These are phyloP conservation scores for Talaromyces liani DNA, from an alignment of 495 filamentous ascomycete genomes.

Conservation along the genomic window DNA sequence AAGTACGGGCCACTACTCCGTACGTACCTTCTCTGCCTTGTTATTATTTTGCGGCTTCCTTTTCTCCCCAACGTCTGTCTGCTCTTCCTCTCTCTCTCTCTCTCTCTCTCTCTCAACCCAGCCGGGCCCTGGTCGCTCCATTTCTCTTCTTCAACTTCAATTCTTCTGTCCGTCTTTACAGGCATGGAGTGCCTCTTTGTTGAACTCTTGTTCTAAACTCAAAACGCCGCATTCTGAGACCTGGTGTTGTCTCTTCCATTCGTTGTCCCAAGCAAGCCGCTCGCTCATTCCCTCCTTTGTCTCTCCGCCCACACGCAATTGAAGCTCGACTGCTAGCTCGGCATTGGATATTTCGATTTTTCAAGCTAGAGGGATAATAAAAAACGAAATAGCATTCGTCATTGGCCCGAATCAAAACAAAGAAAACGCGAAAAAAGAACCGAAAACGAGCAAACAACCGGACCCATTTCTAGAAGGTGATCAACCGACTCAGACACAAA, in stretches of 20 bases:
- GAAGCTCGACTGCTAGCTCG: neutral
- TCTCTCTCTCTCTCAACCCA: neutral
- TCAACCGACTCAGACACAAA: neutral
- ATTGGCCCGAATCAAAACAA: neutral
- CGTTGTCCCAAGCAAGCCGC: conserved; percentile 1
- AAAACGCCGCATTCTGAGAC: conserved; percentile 2
- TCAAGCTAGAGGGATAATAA: neutral
- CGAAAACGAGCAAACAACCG: neutral
- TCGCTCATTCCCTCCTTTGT: conserved; percentile 2
- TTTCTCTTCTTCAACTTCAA: neutral
- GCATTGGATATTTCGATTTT: neutral
- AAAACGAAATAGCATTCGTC: neutral
- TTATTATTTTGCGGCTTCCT: neutral
- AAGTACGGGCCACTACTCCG: neutral
- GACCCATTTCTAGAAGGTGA: neutral
- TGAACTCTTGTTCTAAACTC: neutral
- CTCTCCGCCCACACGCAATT: neutral
- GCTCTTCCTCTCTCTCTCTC: neutral
- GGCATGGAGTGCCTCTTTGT: conserved; percentile 7
- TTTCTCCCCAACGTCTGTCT: neutral
- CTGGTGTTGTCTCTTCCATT: conserved; percentile 9
- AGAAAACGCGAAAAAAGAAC: neutral
- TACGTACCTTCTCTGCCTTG: neutral
- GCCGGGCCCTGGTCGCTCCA: neutral
- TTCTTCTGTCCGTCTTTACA: conserved; percentile 2